A percentile compares a stretch with the other conserved stretches of the same genome.
Conservation (phyloP, 192 early-diverging fungal genomes). For the Piromyces finnis region DNA sequence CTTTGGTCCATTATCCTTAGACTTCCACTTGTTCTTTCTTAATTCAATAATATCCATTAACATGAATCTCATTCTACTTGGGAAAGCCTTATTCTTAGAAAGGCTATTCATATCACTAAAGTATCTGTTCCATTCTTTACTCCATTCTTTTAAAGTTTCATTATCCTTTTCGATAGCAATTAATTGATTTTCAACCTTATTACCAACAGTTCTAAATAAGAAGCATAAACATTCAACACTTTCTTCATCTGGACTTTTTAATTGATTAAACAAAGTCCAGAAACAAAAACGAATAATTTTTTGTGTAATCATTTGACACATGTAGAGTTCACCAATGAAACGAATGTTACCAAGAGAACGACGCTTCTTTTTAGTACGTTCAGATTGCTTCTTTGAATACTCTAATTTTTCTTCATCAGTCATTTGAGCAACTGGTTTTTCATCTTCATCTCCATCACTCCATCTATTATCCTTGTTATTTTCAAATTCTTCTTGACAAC, state of each 20-base stretch:
- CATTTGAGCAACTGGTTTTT: slow-evolving; percentile 33
- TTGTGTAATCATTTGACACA: slow-evolving; percentile 70
- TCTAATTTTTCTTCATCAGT: slow-evolving; percentile 33
- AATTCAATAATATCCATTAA: slow-evolving; percentile 75
- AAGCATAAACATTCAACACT: slow-evolving; percentile 86
- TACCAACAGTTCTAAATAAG: slow-evolving; percentile 75
- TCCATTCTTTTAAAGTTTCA: neutral
- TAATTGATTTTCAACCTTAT: slow-evolving; percentile 36
- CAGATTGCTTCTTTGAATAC: slow-evolving; percentile 40
- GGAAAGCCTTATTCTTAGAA: slow-evolving; percentile 41
- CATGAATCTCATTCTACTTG: slow-evolving; percentile 86
- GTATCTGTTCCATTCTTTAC: slow-evolving; percentile 16
- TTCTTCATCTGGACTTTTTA: slow-evolving; percentile 74
- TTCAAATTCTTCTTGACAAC: slow-evolving; percentile 94
- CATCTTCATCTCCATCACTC: slow-evolving; percentile 15
- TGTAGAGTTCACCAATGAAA: slow-evolving; percentile 94
- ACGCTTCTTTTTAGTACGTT: slow-evolving; percentile 79
- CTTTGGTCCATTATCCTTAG: slow-evolving; percentile 53
- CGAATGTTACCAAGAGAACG: slow-evolving; percentile 78
- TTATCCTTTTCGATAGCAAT: slow-evolving; percentile 17
- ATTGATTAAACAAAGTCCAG: slow-evolving; percentile 15
- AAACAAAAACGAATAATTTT: slow-evolving; percentile 84
- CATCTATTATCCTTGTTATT: slow-evolving; percentile 52
- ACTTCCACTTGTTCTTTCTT: slow-evolving; percentile 59
- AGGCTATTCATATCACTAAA: slow-evolving; percentile 65